phyloP scores from a whole-genome alignment of 805 yeast species.

The Cyberlindnera mrakii region DNA sequence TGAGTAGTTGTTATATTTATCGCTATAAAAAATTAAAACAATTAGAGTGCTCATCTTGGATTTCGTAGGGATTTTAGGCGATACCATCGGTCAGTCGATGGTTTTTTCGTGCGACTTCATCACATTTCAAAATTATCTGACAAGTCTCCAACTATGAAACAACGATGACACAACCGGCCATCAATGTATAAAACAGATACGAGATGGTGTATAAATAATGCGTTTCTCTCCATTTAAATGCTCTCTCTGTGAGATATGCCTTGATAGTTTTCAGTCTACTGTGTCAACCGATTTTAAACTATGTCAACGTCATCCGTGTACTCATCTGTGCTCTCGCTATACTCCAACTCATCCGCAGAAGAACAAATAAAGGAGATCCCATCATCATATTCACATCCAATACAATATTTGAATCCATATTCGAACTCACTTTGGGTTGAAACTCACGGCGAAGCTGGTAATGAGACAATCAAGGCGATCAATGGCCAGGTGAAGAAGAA shows the following conservation, averaged over 20 bases:
- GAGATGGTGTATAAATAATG: neutral
- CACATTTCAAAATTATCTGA: neutral
- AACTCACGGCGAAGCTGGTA: conserved; percentile 28
- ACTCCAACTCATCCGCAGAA: neutral
- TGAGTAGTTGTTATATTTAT: no score
- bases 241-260: no score
- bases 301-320: conserved; percentile 6
- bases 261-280: neutral
- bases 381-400: neutral
- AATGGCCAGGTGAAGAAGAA: conserved; percentile 1
- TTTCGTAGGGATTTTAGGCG: no score
- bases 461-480: conserved; percentile 28
- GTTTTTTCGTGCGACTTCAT: no score
- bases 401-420: conserved; percentile 31
- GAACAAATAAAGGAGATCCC: conserved; percentile 1
- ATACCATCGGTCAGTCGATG: no score
- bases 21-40: no score
- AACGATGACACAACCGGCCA: conserved; percentile 4
- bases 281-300: neutral
- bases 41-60: no score
- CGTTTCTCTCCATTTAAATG: neutral
- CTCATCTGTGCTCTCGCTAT: conserved; percentile 4
- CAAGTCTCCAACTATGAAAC: conserved; percentile 3
- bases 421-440: conserved; percentile 37
- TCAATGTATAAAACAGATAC: neutral